Evolutionary conservation across 2,329 filamentous ascomycete genomes (phyloP), one percentile per base, ranked within the genome.

Genomic region (Colletotrichum karsti): DNA sequence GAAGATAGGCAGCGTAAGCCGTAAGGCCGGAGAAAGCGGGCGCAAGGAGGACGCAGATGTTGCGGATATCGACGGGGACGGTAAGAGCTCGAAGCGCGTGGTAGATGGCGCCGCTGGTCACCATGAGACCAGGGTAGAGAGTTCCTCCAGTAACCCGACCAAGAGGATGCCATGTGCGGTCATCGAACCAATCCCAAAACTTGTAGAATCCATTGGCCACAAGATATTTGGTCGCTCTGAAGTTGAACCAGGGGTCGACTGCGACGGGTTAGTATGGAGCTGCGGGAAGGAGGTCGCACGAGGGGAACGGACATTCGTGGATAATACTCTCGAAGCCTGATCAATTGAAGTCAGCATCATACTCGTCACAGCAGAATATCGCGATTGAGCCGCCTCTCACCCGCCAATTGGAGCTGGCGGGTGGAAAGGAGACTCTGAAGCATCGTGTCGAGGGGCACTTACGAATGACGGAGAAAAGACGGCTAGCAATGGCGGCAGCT

Each of bases 221-320:
- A 63, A 99, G 89, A 78, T 99, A 98, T 83, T 98, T 98, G 63
- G 96, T 98, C 73, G 96, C 96, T 81, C 96, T 89, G 83, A 99
- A 99, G 83, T 99, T 99, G 86, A 99, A 99, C 96, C 96, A 99
- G 37, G 96, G 96, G 83, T 99, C 96, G 84, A 99, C 95, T 99
- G 78, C 48, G 56, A 44, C 72, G 22, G 26, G 73, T 78, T 73
- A 78, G 76, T 70, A 75, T 57, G 46, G 53, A 26, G 55, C 57
- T 46, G 56, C 42, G 57, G 26, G 15, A 60, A 46, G 41, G 60
- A 55, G 39, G 41, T 42, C 18, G 44, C 63, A 24, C 63, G 58
- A 68, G 68, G 59, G 55, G 62, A 71, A 92, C 94, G 82, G 80
- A 98, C 96, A 99, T 87, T 99, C 96, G 87, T 99, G 96, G 77